Percentiles rank a stretch among this genome's conserved stretches.
These are phyloP conservation scores for Dendrocalamus sinicus DNA, from an alignment of 176 grass and related monocot species.

Conservation along the genomic window DNA sequence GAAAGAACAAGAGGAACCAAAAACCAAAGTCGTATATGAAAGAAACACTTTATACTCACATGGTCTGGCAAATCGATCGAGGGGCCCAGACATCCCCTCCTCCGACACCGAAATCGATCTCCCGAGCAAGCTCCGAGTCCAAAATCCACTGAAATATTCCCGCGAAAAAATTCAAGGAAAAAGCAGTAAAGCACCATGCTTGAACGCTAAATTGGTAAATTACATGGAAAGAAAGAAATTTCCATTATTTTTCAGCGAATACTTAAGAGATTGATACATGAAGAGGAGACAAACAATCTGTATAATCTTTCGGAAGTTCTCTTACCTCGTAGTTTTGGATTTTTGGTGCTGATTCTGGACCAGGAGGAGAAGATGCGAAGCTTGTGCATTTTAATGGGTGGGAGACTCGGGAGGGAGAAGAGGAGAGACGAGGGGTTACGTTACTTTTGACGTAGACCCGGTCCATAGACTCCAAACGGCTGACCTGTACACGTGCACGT, in stretches of 20 bases:
- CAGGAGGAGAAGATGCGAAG: conserved; percentile 25
- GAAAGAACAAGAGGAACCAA: not conserved
- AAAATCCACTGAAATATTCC: conserved; percentile 31
- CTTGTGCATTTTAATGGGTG: conserved; percentile 45
- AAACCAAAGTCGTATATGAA: not conserved
- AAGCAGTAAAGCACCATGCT: not conserved
- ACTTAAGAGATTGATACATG: too few species aligned
- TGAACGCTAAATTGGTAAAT: not conserved
- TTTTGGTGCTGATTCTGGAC: conserved; percentile 35
- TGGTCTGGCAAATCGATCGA: conserved; percentile 73
- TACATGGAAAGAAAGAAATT: not conserved
- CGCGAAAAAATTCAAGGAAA: not conserved
- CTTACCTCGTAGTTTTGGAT: conserved; percentile 30
- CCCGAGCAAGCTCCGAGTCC: conserved; percentile 13
- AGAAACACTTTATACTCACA: conserved; percentile 57
- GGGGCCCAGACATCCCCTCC: conserved; percentile 74
- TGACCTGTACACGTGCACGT: not conserved
- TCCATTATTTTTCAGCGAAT: too few species aligned
- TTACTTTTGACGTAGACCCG: not conserved
- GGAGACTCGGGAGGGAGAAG: conserved; percentile 34
- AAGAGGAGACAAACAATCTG: not conserved
- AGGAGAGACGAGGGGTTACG: conserved; percentile 7
- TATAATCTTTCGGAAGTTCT: not conserved
- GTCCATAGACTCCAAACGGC: conserved; percentile 20
- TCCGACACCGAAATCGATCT: conserved; percentile 11